A percentile compares a stretch with the other conserved stretches of the same genome.
Evolutionary conservation across 225 moss, liverwort and hornwort species (phyloP).

Genomic region (Rhytidiadelphus loreus): DNA sequence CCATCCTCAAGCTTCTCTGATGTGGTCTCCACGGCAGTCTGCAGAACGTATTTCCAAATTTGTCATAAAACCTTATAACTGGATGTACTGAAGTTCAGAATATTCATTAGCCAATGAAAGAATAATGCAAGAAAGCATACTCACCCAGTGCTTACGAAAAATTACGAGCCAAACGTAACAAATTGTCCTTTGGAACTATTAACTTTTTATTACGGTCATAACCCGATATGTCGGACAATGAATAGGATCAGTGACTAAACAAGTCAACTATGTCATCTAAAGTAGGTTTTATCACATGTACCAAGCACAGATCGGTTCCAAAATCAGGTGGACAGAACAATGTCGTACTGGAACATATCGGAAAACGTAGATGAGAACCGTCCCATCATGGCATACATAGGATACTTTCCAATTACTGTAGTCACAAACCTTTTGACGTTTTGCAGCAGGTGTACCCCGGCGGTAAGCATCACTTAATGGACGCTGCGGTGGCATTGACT

Average conservation of each 20-base stretch:
- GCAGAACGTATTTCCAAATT: conserved; percentile 3
- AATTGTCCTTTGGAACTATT: neutral
- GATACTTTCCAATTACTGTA: neutral
- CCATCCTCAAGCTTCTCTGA: conserved; percentile 82
- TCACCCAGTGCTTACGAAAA: neutral
- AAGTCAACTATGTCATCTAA: neutral
- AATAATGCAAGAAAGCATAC: neutral
- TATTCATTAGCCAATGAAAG: neutral
- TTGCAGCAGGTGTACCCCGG: conserved; percentile 68
- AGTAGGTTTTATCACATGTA: neutral
- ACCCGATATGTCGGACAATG: neutral
- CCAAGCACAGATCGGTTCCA: neutral
- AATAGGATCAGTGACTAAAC: neutral
- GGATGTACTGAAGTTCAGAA: neutral
- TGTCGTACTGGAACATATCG: neutral
- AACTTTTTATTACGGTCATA: neutral
- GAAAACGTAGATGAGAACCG: neutral
- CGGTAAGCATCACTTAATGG: conserved; percentile 86
- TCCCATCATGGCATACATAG: neutral
- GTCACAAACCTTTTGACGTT: conserved; percentile 72
- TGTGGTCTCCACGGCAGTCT: conserved; percentile 84
- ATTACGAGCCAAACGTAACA: neutral
- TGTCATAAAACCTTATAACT: neutral
- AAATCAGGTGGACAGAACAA: neutral
- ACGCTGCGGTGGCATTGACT: conserved; percentile 78